Evolutionary conservation across 257 asterid species (phyloP).

Genomic region (Leptodermis oblonga): DNA sequence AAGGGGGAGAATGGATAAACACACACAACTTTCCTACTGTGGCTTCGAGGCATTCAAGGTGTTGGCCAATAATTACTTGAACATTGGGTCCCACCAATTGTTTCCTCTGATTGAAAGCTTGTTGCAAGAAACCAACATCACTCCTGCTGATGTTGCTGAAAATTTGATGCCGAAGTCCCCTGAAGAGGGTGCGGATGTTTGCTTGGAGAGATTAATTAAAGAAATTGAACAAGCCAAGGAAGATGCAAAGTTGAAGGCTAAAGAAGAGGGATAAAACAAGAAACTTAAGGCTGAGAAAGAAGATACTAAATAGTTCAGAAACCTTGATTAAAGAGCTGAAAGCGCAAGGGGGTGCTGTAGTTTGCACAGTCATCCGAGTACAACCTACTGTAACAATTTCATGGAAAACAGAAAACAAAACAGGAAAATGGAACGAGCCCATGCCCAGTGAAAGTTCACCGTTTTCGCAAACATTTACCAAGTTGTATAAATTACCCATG

Average conservation of each 20-base stretch:
- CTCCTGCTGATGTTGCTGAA: conserved; percentile 26
- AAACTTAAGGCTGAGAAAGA: conserved; percentile 9
- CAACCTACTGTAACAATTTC: no score
- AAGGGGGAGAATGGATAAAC: conserved; percentile 23
- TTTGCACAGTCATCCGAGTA: no score
- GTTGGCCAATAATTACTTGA: conserved; percentile 16
- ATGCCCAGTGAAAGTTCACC: no score
- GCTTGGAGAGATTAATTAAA: conserved; percentile 19
- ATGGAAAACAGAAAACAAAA: no score
- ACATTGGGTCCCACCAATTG: background rate
- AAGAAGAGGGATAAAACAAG: conserved; percentile 8
- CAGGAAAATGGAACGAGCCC: no score
- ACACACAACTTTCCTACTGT: conserved; percentile 17
- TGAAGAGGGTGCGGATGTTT: conserved; percentile 1
- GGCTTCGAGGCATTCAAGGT: conserved; percentile 18
- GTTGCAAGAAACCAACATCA: conserved; percentile 11
- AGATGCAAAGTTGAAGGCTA: conserved; percentile 10
- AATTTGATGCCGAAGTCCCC: conserved; percentile 22
- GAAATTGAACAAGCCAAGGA: conserved; percentile 11
- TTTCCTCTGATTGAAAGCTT: background rate
- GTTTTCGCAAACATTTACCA: no score
- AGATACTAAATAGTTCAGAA: no score
- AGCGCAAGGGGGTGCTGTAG: no score
- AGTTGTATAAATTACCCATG: no score
- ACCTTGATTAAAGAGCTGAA: no score